Evolutionary conservation across 2,329 filamentous ascomycete species (phyloP), one percentile per base, ranked within the genome.

Genomic region (Pezicula carpinea): DNA sequence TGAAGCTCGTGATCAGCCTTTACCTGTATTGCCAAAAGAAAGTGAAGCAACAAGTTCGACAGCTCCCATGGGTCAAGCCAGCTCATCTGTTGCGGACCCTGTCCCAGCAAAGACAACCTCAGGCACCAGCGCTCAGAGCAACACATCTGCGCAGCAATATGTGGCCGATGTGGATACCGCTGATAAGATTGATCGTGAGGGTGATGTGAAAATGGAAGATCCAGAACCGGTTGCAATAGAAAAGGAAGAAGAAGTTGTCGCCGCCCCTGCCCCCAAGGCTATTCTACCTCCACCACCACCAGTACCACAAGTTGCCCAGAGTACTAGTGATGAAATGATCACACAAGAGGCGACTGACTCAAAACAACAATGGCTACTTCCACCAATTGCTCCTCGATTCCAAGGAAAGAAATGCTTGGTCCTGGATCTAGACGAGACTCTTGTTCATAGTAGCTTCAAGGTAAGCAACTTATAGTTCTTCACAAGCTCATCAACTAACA

Each of bases 381-480:
- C 90, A n/a, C 84, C 91, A 1, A 79, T 92, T 55, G 76, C 83
- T 34, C 84, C 89, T 21, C 84, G 88, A 58, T 82, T 93, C 59
- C 83, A 86, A 66, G 89, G 90, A 22, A 85, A 88, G 63, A 99
- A 99, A 68, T 99, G 93, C 60, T 73, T 99, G 34, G 92, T 99
- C 15, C 77, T 99, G 39, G 93, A 99, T 71, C 73, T 99, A 51
- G 93, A 99, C 58, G 93, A 99, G 68, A 99, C 93, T 1, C 72
- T 99, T 44, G 93, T 99, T 19, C 93, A 99, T 72, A 97, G 93
- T 67, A 97, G 93, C 58, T 99, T 99, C 72, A 99, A 99, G 80
- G 92, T 95, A 69, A 57, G 73, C 57, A 5, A n/a, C n/a, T n/a
- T 46, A 17, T 21, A 26, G 21, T 43, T 7, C 40, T 46, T 13